Conservation (phyloP, 345 rosid species). For the Anastatica hierochuntica region DNA sequence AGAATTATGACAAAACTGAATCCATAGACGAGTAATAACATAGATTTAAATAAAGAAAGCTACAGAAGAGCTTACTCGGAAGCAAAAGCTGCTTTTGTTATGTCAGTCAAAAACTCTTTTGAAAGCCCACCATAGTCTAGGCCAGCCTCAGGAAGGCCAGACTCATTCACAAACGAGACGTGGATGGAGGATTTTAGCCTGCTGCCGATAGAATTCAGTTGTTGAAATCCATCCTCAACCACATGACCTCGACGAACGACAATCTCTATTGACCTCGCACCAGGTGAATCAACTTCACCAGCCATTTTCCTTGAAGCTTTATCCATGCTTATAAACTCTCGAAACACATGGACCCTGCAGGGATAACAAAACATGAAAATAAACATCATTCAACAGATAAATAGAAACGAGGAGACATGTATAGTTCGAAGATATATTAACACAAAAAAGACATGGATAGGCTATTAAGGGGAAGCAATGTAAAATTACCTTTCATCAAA, state of each 20-base stretch:
- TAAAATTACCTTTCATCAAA: slow-evolving; percentile 78
- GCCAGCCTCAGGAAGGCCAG: slow-evolving; percentile 98
- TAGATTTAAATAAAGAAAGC: slow-evolving; percentile 2
- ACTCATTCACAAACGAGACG: slow-evolving; percentile 92
- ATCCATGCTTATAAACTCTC: slow-evolving; percentile 88
- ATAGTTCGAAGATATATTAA: not conserved
- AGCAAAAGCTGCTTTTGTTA: slow-evolving; percentile 84
- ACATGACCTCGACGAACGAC: slow-evolving; percentile 83
- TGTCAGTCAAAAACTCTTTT: slow-evolving; percentile 91
- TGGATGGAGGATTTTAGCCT: slow-evolving; percentile 85
- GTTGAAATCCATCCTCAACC: slow-evolving; percentile 89
- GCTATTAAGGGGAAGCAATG: not conserved
- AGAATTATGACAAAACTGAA: not conserved
- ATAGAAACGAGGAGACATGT: slow-evolving; percentile 1
- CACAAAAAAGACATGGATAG: not conserved
- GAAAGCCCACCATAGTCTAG: slow-evolving; percentile 96
- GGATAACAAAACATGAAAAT: slow-evolving; percentile 23
- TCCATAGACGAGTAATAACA: slow-evolving; percentile 3
- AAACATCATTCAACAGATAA: slow-evolving; percentile 7
- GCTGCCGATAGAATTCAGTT: slow-evolving; percentile 69
- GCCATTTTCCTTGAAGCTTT: slow-evolving; percentile 81
- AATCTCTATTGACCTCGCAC: slow-evolving; percentile 77
- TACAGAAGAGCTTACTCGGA: slow-evolving; percentile 61
- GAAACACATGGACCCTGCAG: slow-evolving; percentile 88
- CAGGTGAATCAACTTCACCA: slow-evolving; percentile 80